These are phyloP conservation scores for Friedmanniomyces endolithicus DNA, from an alignment of 495 filamentous ascomycete genomes.

Conservation along the genomic window DNA sequence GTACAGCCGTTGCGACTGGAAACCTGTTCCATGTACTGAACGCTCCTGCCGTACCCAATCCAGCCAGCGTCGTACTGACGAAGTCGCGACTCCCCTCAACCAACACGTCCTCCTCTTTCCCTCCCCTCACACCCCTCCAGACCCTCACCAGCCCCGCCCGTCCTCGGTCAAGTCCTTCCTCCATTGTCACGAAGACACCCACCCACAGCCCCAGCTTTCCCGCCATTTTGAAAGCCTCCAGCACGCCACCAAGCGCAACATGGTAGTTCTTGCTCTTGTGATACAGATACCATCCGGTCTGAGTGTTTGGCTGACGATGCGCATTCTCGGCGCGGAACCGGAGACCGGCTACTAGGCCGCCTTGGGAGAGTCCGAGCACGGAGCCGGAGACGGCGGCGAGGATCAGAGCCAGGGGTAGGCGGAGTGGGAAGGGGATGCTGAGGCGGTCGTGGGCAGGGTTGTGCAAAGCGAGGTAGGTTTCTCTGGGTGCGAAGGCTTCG, in stretches of 20 bases:
- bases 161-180: constrained; percentile 65
- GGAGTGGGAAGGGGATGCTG: constrained; percentile 47
- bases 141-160: constrained; percentile 18
- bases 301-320: constrained; percentile 71
- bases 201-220: constrained; percentile 54
- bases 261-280: constrained; percentile 96
- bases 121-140: constrained; percentile 12
- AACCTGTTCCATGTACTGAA: constrained; percentile 83
- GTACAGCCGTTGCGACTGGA: constrained; percentile 66
- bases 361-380: constrained; percentile 53
- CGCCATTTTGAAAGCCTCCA: constrained; percentile 67
- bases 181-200: constrained; percentile 57
- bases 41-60: constrained; percentile 64
- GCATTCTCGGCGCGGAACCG: constrained; percentile 91
- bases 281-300: constrained; percentile 87
- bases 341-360: constrained; percentile 57
- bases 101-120: constrained; percentile 20
- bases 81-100: constrained; percentile 60
- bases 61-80: constrained; percentile 64
- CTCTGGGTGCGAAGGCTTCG: no score
- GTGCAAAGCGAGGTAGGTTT: not conserved
- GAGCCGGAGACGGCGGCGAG: constrained; percentile 47
- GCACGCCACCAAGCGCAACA: constrained; percentile 56
- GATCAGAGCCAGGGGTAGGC: constrained; percentile 48
- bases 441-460: constrained; percentile 37